A percentile compares a stretch with the other conserved stretches of the same genome.
Conservation (phyloP, 306 rosid genomes). For the Comarum palustre region DNA sequence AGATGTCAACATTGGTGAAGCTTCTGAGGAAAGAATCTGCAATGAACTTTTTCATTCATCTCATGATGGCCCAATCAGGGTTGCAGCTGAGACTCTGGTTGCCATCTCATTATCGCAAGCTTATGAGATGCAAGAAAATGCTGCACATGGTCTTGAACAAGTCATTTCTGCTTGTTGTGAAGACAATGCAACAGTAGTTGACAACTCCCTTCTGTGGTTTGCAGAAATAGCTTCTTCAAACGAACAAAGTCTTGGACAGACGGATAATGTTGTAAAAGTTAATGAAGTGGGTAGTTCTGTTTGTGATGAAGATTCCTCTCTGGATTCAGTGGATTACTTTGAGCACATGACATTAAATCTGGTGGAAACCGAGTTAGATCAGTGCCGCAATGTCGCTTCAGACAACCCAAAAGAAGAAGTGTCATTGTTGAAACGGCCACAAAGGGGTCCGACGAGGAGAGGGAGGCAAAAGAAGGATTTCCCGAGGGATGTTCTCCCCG, state of each 20-base stretch:
- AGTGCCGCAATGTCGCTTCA: constrained; percentile 55
- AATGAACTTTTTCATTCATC: constrained; percentile 28
- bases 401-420: constrained; percentile 58
- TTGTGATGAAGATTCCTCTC: constrained; percentile 29
- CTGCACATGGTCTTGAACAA: not conserved
- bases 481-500: constrained; percentile 83
- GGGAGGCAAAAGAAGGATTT: constrained; percentile 84
- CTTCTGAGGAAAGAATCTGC: constrained; percentile 30
- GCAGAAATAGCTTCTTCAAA: constrained; percentile 53
- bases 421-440: constrained; percentile 44
- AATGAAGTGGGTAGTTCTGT: not conserved
- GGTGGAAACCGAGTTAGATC: constrained; percentile 52
- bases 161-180: constrained; percentile 27
- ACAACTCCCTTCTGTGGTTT: constrained; percentile 55
- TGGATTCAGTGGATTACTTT: constrained; percentile 50
- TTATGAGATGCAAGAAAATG: constrained; percentile 17
- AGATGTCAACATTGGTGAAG: constrained; percentile 37
- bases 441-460: constrained; percentile 64
- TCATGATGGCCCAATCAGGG: constrained; percentile 39
- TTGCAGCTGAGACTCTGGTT: constrained; percentile 76
- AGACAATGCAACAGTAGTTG: constrained; percentile 30
- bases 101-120: constrained; percentile 50
- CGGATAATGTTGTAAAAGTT: constrained; percentile 20
- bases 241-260: constrained; percentile 26
- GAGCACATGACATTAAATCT: constrained; percentile 71